phyloP scores from a whole-genome alignment of 371 early-diverging fungal species.

The Circinella umbellata region DNA sequence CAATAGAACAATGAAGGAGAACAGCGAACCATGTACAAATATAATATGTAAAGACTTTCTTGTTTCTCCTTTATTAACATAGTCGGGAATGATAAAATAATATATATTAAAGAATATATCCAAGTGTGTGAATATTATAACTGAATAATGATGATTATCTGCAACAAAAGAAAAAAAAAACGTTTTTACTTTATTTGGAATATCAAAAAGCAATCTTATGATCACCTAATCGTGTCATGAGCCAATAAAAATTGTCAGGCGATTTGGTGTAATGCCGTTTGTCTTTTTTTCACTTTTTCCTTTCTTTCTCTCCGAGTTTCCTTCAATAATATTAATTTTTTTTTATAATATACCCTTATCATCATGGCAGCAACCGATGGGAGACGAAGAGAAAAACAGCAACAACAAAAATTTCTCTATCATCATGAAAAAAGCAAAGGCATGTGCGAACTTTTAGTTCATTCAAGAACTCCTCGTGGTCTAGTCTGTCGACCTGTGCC shows the following conservation, averaged over 20 bases:
- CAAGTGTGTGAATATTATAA: too few relatives aligned
- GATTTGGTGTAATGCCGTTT: conserved; percentile 3
- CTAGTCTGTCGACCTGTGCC: conserved; percentile 12
- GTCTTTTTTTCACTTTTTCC: not conserved
- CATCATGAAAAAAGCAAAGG: conserved; percentile 8
- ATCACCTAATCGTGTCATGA: conserved; percentile 1
- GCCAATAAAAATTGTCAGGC: conserved; percentile 6
- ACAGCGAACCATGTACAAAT: too few relatives aligned
- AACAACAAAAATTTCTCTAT: not conserved
- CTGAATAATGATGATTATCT: too few relatives aligned
- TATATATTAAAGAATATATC: too few relatives aligned
- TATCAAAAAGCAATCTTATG: too few relatives aligned
- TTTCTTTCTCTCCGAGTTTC: not conserved
- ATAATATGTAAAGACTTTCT: too few relatives aligned
- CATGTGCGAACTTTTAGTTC: conserved; percentile 11
- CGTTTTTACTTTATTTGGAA: too few relatives aligned
- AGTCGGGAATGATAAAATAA: too few relatives aligned
- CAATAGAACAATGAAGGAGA: too few relatives aligned
- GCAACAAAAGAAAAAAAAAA: too few relatives aligned
- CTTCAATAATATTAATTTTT: not conserved
- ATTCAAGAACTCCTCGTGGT: conserved; percentile 1
- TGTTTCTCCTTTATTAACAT: too few relatives aligned
- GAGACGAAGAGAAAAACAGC: not conserved
- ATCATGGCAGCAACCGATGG: not conserved
- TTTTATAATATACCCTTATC: not conserved